Base-by-base conservation (phyloP, 768 basidiomycete species). In the Baorangia bicolor region DNA sequence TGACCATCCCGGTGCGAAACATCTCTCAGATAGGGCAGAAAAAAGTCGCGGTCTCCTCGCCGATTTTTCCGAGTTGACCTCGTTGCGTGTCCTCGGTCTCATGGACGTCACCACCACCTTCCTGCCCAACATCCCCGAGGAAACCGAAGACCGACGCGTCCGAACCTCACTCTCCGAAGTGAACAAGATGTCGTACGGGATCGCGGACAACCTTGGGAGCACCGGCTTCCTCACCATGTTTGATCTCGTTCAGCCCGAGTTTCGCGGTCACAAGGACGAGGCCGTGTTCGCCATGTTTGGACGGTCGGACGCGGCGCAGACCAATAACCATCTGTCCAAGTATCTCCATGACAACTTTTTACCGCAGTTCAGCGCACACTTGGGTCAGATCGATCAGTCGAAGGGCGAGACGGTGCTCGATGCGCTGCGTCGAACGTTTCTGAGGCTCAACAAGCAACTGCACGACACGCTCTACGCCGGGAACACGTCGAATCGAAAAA, bases 201-300 rank as follows among this genome's bases (percentile, higher is more conserved):
- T 99, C 53, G 92, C 96, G 0, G 97, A 99, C 66, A 91, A 88
- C 16, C 77, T 98, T 37, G 94, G 94, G 20, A 78, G 76, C 54
- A 81, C 83, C 56, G 90, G 94, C 44, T 83, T 85, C 51, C 80
- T 98, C 40, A 87, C 83, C 43, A 93, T 96, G 85, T 81, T 97
- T 60, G 97, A 99, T 72, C 81, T 98, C 25, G 96, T 96, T 6
- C 85, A 94, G 44, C 86, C 87, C 35, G 84, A 90, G 62, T 97
- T 95, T 73, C 84, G 88, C 9, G 84, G 81, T 14, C 76, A 79
- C 54, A 80, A 84, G 43, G 85, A 86, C 65, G 91, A 95, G 69
- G 92, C 92, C 13, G 77, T 99, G 20, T 97, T 99, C 64, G 97
- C 94, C 21, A 93, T 99, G 87, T 98, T 98, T 70, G 95, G 96